Percentiles rank a stretch among this genome's conserved stretches.
Evolutionary conservation across 2,329 filamentous ascomycete species (phyloP).

Genomic region (Colletotrichum tropicale): DNA sequence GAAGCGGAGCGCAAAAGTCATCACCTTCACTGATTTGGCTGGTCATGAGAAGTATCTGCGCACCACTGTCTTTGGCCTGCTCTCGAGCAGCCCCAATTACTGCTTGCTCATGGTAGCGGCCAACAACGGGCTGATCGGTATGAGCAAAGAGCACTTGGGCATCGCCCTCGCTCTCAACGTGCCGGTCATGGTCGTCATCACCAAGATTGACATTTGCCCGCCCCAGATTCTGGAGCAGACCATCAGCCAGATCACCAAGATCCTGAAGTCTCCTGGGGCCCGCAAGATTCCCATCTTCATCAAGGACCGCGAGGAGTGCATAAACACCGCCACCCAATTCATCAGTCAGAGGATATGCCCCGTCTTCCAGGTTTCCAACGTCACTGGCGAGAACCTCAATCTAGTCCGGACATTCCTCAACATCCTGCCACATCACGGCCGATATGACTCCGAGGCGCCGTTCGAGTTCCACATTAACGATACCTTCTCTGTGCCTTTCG

Average conservation of each 20-base stretch:
- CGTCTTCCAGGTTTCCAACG: conserved; percentile 97
- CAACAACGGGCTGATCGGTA: conserved; percentile 95
- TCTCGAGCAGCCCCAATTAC: conserved; percentile 96
- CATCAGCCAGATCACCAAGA: conserved; percentile 87
- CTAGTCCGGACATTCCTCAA: conserved; percentile 93
- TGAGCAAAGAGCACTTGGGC: conserved; percentile 97
- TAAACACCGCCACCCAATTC: conserved; percentile 95
- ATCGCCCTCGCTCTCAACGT: conserved; percentile 95
- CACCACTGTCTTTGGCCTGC: conserved; percentile 93
- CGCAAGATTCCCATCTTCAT: conserved; percentile 97
- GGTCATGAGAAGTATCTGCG: conserved; percentile 95
- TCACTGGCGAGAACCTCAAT: conserved; percentile 90
- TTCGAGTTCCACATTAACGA: conserved; percentile 98
- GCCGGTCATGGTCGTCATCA: conserved; percentile 96
- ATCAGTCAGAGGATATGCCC: conserved; percentile 95
- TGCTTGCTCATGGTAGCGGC: conserved; percentile 98
- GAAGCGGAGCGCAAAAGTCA: conserved; percentile 92
- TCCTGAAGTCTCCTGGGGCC: conserved; percentile 91
- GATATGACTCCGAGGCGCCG: conserved; percentile 85
- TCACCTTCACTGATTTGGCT: conserved; percentile 93
- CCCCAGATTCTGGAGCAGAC: conserved; percentile 95
- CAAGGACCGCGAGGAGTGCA: conserved; percentile 86
- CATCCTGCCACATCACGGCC: conserved; percentile 91
- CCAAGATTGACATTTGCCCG: conserved; percentile 98
- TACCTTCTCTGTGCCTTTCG: conserved; percentile 96